Evolutionary conservation across 129 eudicot genomes (phyloP).

Genomic region (Saussurea involucrata): DNA sequence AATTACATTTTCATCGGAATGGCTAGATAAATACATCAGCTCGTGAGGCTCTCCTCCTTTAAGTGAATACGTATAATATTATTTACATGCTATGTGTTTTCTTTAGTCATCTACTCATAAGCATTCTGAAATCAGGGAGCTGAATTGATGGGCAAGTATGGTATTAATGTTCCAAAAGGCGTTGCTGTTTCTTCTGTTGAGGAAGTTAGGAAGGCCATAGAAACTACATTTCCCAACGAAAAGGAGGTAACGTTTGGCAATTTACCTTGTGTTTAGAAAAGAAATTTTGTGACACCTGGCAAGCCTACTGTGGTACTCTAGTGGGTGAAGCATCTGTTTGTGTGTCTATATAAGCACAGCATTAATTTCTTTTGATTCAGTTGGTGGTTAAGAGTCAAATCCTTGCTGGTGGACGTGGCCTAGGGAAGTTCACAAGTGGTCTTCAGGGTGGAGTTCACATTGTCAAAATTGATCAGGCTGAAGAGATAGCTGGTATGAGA

Average conservation of each 20-base stretch:
- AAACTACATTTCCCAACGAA: slow-evolving; percentile 59
- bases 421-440: slow-evolving; percentile 90
- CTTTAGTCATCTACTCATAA: slow-evolving; percentile 2
- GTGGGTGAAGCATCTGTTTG: slow-evolving; percentile 8
- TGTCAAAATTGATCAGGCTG: slow-evolving; percentile 76
- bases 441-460: slow-evolving; percentile 94
- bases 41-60: not conserved
- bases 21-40: not conserved
- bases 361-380: slow-evolving; percentile 32
- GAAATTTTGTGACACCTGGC: not conserved
- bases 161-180: slow-evolving; percentile 92
- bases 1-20: not conserved
- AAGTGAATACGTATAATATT: not conserved
- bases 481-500: slow-evolving; percentile 74
- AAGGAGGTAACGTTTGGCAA: slow-evolving; percentile 59
- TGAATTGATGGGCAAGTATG: slow-evolving; percentile 81
- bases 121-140: slow-evolving; percentile 60
- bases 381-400: slow-evolving; percentile 91
- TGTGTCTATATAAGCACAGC: slow-evolving; percentile 6
- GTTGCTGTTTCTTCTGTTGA: slow-evolving; percentile 73
- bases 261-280: not conserved
- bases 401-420: slow-evolving; percentile 98
- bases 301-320: not conserved
- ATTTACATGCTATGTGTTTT: not conserved
- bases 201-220: slow-evolving; percentile 60